phyloP scores from a whole-genome alignment of 192 early-diverging fungal genomes.

The Entomortierella parvispora region DNA sequence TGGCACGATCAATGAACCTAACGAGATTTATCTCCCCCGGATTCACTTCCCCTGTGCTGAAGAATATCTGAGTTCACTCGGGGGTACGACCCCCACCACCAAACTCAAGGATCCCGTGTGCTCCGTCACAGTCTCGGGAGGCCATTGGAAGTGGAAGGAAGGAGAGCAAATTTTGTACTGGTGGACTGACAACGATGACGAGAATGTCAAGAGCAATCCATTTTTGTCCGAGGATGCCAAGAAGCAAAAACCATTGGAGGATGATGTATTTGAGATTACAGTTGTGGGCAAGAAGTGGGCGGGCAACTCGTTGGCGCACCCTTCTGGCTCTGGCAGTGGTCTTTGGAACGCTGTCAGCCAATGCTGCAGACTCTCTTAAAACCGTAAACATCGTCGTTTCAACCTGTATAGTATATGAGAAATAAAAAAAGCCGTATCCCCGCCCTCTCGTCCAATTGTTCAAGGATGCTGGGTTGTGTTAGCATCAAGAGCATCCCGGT shows the following conservation, averaged over 20 bases:
- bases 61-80: slow-evolving; percentile 31
- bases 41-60: slow-evolving; percentile 53
- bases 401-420: neutral
- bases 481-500: no score
- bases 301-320: slow-evolving; percentile 16
- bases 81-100: neutral
- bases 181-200: slow-evolving; percentile 23
- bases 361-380: slow-evolving; percentile 36
- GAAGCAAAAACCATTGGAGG: neutral
- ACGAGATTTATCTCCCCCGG: slow-evolving; percentile 61
- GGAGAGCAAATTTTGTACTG: slow-evolving; percentile 41
- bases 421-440: no score
- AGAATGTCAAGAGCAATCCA: slow-evolving; percentile 1
- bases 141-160: slow-evolving; percentile 41
- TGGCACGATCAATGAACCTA: slow-evolving; percentile 33
- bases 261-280: slow-evolving; percentile 37
- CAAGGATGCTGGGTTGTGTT: no score
- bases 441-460: no score
- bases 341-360: slow-evolving; percentile 29
- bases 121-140: slow-evolving; percentile 38
- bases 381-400: neutral
- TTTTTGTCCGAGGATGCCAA: neutral
- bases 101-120: slow-evolving; percentile 8
- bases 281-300: slow-evolving; percentile 53
- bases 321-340: neutral